Evolutionary conservation across 495 filamentous ascomycete species (phyloP).

Genomic region (Xylaria bambusicola): DNA sequence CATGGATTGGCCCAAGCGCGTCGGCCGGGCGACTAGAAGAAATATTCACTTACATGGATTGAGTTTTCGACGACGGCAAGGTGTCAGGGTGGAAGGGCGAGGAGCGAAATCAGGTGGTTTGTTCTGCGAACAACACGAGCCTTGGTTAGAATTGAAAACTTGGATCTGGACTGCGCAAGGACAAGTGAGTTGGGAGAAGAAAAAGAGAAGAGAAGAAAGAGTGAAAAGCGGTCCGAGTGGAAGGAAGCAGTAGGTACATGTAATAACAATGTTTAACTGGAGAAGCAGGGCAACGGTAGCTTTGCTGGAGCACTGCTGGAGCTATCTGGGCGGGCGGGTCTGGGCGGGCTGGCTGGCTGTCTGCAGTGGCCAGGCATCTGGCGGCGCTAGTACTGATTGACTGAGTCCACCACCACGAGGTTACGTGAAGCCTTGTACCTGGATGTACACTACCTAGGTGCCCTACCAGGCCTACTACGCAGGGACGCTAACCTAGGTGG

Average conservation of each 20-base stretch:
- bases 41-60: constrained; percentile 16
- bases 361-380: too few relatives aligned
- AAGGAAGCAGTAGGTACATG: constrained; percentile 31
- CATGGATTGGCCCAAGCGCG: constrained; percentile 5
- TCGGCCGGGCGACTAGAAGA: neutral
- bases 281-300: constrained; percentile 27
- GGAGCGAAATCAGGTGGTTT: constrained; percentile 12
- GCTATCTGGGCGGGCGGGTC: too few relatives aligned
- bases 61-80: neutral
- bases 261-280: constrained; percentile 32
- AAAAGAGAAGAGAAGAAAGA: constrained; percentile 22
- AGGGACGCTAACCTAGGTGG: too few relatives aligned
- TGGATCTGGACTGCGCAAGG: constrained; percentile 30
- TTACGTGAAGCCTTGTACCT: too few relatives aligned
- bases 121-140: constrained; percentile 39
- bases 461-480: too few relatives aligned
- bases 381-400: too few relatives aligned
- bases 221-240: constrained; percentile 28
- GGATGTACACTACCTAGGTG: too few relatives aligned
- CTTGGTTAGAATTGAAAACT: constrained; percentile 28
- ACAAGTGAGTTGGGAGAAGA: constrained; percentile 34
- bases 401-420: too few relatives aligned
- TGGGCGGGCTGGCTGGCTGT: too few relatives aligned
- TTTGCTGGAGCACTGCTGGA: too few relatives aligned
- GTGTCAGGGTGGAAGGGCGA: neutral